Evolutionary conservation across 805 yeast species (phyloP), one percentile per base, ranked within the genome.

Genomic region (Ogataea zsoltii): DNA sequence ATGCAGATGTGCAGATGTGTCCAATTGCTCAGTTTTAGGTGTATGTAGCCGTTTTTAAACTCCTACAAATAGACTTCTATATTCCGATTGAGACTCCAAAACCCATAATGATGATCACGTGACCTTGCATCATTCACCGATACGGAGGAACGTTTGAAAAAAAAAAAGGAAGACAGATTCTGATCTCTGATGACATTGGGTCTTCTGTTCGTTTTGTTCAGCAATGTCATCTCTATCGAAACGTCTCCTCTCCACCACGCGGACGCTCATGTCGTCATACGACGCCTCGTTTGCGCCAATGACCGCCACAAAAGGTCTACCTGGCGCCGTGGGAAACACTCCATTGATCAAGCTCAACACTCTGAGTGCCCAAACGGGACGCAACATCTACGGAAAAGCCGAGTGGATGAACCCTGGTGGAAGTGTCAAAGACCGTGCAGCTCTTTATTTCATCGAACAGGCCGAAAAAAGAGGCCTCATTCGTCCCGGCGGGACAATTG

Each of bases 381-480:
- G 91, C 55, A 83, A 87, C 56, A 79, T 91, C 51, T 90, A 81
- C 62, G 97, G 88, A 33, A 91, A 91, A 63, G 96, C 96, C 5
- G 97, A 89, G 66, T 86, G 81, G 70, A 84, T 85, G 83, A 89
- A 89, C 66, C 97, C 97, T 2, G 96, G 96, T 39, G 97, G 96
- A 0, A 84, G 94, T 10, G 91, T 89, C 45, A 89, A 89, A 61
- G 97, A 89, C 64, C 76, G 97, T 47, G 96, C 97, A 13, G 96
- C 96, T 0, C 70, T 85, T 30, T 88, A 70, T 59, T 74, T 89
- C 52, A 72, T 89, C 41, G 75, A 84, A 54, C 90, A 88, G 53
- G 96, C 96, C 21, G 96, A 89, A 61, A 61, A 65, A 29, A 72
- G 71, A 49, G 89, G 89, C 2, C 67, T 75, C 44, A 71, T 89